Evolutionary conservation across 768 basidiomycete genomes (phyloP).

Genomic region (Hortiboletus campestris): DNA sequence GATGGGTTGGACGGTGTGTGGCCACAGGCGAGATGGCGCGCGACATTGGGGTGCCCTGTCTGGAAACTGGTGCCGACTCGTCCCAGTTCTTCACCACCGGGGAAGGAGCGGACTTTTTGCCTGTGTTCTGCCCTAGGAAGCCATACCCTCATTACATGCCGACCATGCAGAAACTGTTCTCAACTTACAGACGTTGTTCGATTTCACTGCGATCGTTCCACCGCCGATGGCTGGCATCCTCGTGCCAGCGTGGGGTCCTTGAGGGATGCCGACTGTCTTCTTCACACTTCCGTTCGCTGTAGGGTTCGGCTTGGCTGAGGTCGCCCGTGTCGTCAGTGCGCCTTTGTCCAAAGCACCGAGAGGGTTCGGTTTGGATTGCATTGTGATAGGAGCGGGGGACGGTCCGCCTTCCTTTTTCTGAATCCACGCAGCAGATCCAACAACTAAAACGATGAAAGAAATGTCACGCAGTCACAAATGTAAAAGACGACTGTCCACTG

Average conservation of each 20-base stretch:
- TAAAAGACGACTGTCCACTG: slow-evolving; percentile 3
- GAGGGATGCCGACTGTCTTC: slow-evolving; percentile 9
- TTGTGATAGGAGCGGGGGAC: background rate
- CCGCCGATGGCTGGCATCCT: slow-evolving; percentile 29
- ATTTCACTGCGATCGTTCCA: slow-evolving; percentile 26
- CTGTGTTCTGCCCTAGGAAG: slow-evolving; percentile 17
- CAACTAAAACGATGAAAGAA: slow-evolving; percentile 16
- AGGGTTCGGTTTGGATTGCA: background rate
- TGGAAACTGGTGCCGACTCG: slow-evolving; percentile 13
- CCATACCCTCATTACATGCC: background rate
- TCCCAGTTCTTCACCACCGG: slow-evolving; percentile 21
- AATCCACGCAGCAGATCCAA: slow-evolving; percentile 29
- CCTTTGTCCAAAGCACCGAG: slow-evolving; percentile 21
- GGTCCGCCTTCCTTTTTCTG: slow-evolving; percentile 13
- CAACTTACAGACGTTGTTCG: slow-evolving; percentile 29
- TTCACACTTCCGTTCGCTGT: slow-evolving; percentile 24
- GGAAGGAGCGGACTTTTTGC: background rate
- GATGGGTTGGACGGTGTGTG: slow-evolving; percentile 9
- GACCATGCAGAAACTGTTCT: background rate
- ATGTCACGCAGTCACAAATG: slow-evolving; percentile 3
- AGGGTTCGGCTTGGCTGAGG: slow-evolving; percentile 7
- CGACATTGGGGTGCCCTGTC: slow-evolving; percentile 14
- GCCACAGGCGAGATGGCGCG: slow-evolving; percentile 1
- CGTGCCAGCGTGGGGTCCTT: background rate
- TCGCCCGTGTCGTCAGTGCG: slow-evolving; percentile 5